A percentile compares a stretch with the other conserved stretches of the same genome.
These are phyloP conservation scores for Luffa aegyptiaca DNA, from an alignment of 306 rosid species.

Conservation along the genomic window DNA sequence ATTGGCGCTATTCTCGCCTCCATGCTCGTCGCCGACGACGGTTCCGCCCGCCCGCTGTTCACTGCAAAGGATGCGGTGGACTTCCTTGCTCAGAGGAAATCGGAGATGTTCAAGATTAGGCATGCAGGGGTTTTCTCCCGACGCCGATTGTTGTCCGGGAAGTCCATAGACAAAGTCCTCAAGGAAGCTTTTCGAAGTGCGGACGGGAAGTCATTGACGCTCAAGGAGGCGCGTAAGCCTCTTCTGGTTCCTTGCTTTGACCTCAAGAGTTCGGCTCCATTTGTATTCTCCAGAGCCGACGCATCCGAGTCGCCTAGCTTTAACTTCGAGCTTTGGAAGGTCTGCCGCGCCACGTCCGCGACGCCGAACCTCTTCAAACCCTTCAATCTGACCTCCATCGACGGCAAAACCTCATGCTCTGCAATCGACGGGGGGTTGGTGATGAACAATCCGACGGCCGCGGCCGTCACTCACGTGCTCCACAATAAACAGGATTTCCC, in stretches of 20 bases:
- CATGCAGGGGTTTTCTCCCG: conserved; percentile 33
- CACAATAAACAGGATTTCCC: conserved; percentile 91
- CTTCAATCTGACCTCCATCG: conserved; percentile 48
- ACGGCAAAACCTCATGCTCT: conserved; percentile 64
- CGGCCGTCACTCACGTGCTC: conserved; percentile 82
- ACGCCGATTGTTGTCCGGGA: conserved; percentile 40
- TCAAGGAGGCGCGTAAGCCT: conserved; percentile 82
- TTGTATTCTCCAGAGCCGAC: conserved; percentile 89
- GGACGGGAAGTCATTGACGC: conserved; percentile 44
- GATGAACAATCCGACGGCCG: conserved; percentile 92
- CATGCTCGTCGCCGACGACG: conserved; percentile 35
- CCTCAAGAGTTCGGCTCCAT: conserved; percentile 81
- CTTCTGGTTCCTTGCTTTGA: conserved; percentile 87
- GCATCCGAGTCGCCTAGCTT: conserved; percentile 71
- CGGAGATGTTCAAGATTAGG: conserved; percentile 36
- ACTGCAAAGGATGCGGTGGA: conserved; percentile 58
- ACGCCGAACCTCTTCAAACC: conserved; percentile 75
- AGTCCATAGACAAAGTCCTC: conserved; percentile 56
- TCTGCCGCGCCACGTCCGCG: conserved; percentile 88
- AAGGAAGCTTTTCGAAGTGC: conserved; percentile 41
- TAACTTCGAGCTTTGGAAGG: conserved; percentile 90
- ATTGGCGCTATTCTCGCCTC: conserved; percentile 45
- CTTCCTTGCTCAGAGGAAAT: conserved; percentile 22
- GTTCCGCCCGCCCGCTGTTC: conserved; percentile 57
- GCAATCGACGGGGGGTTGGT: conserved; percentile 92